These are phyloP conservation scores for Pleodorina starrii DNA, from an alignment of 139 green algal genomes.

Conservation along the genomic window DNA sequence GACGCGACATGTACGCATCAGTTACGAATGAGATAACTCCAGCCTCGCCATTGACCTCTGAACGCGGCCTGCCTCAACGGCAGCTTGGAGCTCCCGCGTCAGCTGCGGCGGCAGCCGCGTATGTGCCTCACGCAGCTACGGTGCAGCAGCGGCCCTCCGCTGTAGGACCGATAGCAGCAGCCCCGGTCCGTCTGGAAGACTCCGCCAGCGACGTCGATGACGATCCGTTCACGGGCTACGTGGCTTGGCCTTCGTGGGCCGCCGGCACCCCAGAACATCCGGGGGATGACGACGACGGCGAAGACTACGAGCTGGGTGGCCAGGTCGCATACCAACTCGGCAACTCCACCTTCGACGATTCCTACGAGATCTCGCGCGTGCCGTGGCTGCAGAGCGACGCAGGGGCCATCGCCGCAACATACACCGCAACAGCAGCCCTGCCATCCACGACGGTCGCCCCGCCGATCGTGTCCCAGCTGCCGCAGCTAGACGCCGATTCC, in stretches of 20 bases:
- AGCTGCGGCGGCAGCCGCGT: too few relatives aligned
- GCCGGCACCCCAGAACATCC: not conserved
- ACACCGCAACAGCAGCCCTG: not conserved
- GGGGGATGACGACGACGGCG: not conserved
- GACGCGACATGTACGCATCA: not conserved
- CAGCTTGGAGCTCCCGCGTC: too few relatives aligned
- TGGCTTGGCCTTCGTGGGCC: not conserved
- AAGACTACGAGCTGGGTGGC: not conserved
- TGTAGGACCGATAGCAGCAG: too few relatives aligned
- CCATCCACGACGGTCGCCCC: not conserved
- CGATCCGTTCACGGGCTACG: constrained; percentile 5
- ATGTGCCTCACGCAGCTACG: too few relatives aligned
- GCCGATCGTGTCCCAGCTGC: not conserved
- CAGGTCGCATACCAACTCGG: not conserved
- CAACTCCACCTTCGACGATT: not conserved
- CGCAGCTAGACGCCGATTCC: not conserved
- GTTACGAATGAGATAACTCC: not conserved
- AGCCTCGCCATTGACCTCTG: not conserved
- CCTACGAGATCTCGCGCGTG: not conserved
- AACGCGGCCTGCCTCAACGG: too few relatives aligned
- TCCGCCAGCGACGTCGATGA: constrained; percentile 21
- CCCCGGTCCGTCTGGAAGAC: too few relatives aligned
- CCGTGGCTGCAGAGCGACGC: not conserved
- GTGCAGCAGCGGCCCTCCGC: too few relatives aligned
- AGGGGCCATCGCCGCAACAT: not conserved